A percentile compares a stretch with the other conserved stretches of the same genome.
These are phyloP conservation scores for Fusarium sp. DNA, from an alignment of 2,329 filamentous ascomycete species.

Conservation along the genomic window DNA sequence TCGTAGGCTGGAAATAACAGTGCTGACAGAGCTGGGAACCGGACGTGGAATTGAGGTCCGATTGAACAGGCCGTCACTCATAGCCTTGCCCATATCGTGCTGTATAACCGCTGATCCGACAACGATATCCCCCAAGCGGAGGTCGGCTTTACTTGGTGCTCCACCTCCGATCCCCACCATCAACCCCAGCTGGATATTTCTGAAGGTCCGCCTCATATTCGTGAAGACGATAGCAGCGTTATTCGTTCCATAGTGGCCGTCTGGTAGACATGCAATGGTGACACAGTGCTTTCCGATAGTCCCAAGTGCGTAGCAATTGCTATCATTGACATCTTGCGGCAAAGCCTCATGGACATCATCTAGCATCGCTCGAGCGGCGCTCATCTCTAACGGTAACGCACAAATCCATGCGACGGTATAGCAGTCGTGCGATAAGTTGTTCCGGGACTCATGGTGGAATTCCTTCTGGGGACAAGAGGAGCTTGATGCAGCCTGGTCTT, in stretches of 20 bases:
- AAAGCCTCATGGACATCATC: conserved; percentile 36
- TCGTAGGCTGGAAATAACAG: background rate
- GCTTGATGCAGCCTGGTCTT: no score
- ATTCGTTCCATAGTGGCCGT: conserved; percentile 36
- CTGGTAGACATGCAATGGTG: conserved; percentile 42
- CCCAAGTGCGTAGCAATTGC: conserved; percentile 36
- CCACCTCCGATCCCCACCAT: conserved; percentile 47
- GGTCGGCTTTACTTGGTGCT: conserved; percentile 21
- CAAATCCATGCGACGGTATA: conserved; percentile 50
- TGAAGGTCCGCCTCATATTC: conserved; percentile 55
- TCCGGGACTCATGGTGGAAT: rapidly evolving
- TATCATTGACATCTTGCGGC: conserved; percentile 22
- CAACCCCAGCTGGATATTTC: conserved; percentile 7
- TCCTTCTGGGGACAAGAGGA: background rate
- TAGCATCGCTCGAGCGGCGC: conserved; percentile 45
- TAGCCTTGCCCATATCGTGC: conserved; percentile 41
- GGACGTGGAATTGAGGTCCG: background rate
- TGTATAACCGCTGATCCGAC: conserved; percentile 44
- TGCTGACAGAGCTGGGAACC: no score
- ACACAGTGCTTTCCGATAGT: conserved; percentile 39
- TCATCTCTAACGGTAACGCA: conserved; percentile 43
- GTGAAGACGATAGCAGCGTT: conserved; percentile 44
- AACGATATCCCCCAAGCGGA: conserved; percentile 46
- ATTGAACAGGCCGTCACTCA: rapidly evolving
- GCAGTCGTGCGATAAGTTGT: rapidly evolving